These are phyloP conservation scores for Cryptococcus maquisensis DNA, from an alignment of 1,284 basidiomycete species.

Conservation along the genomic window DNA sequence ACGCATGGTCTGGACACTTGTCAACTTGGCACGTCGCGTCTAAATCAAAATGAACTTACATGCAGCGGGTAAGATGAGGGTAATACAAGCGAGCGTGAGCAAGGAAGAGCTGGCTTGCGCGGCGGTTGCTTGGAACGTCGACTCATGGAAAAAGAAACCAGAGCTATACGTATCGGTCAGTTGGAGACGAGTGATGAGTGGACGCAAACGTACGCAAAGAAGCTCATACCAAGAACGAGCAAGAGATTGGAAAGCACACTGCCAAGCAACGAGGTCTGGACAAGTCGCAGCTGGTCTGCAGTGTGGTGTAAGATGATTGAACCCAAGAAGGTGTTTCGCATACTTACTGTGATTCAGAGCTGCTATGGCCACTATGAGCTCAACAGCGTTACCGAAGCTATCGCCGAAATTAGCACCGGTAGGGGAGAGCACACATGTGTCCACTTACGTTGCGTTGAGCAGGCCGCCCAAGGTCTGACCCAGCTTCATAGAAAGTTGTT, in stretches of 20 bases:
- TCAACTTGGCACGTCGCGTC: neutral
- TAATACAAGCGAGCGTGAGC: conserved; percentile 84
- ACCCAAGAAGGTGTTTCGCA: neutral
- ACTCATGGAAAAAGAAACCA: conserved; percentile 64
- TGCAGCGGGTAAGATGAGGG: conserved; percentile 86
- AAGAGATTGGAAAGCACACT: conserved; percentile 80
- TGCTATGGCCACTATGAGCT: conserved; percentile 79
- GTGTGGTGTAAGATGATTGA: conserved; percentile 2
- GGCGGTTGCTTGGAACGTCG: conserved; percentile 72
- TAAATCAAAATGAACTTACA: conserved; percentile 52
- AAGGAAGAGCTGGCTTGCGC: conserved; percentile 75
- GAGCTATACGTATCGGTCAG: conserved; percentile 18
- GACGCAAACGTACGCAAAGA: conserved; percentile 59
- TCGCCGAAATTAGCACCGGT: neutral
- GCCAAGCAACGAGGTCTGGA: conserved; percentile 67
- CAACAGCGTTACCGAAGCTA: conserved; percentile 52
- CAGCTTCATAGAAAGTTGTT: conserved; percentile 72
- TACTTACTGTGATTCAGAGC: conserved; percentile 70
- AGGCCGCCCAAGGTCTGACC: conserved; percentile 80
- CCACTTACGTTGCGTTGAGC: conserved; percentile 70
- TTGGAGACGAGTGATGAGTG: neutral
- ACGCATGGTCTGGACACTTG: conserved; percentile 30
- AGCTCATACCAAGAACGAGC: conserved; percentile 81
- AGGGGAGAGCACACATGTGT: too few species aligned
- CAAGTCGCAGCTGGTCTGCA: conserved; percentile 71